Percentiles rank a stretch among this genome's conserved stretches.
Conservation (phyloP, 306 rosid genomes). For the Calophaca sinica region DNA sequence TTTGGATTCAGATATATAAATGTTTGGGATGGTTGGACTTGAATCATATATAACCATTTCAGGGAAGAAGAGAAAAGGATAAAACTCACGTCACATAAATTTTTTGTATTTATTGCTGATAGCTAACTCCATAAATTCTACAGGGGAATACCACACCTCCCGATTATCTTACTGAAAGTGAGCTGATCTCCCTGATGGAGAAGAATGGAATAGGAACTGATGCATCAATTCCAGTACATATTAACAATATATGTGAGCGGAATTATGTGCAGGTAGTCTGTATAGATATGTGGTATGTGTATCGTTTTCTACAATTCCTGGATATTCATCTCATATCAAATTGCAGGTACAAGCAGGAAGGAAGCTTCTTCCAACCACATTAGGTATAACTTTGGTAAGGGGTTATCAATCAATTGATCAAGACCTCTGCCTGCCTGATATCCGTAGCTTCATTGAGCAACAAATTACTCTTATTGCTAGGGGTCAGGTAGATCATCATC, state of each 20-base stretch:
- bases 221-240: conserved; percentile 95
- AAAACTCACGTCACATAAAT: conserved; percentile 15
- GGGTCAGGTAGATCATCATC: conserved; percentile 84
- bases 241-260: conserved; percentile 96
- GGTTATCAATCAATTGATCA: conserved; percentile 97
- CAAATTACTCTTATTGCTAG: conserved; percentile 90
- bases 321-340: conserved; percentile 44
- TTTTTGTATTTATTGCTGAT: conserved; percentile 35
- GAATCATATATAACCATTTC: conserved; percentile 36
- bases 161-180: conserved; percentile 92
- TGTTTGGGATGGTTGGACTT: conserved; percentile 23
- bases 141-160: conserved; percentile 92
- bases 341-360: conserved; percentile 95
- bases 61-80: conserved; percentile 12
- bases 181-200: conserved; percentile 96
- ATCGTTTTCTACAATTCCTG: conserved; percentile 36
- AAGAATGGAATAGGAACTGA: conserved; percentile 96
- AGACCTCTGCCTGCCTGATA: conserved; percentile 98
- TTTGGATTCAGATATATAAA: conserved; percentile 27
- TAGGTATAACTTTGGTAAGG: conserved; percentile 88
- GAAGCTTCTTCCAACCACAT: conserved; percentile 82
- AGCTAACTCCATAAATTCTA: conserved; percentile 45
- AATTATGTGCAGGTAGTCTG: conserved; percentile 87
- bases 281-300: conserved; percentile 29
- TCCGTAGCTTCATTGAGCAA: conserved; percentile 98